Conservation (phyloP, 1,284 basidiomycete species). For the Ceratobasidium sp. region DNA sequence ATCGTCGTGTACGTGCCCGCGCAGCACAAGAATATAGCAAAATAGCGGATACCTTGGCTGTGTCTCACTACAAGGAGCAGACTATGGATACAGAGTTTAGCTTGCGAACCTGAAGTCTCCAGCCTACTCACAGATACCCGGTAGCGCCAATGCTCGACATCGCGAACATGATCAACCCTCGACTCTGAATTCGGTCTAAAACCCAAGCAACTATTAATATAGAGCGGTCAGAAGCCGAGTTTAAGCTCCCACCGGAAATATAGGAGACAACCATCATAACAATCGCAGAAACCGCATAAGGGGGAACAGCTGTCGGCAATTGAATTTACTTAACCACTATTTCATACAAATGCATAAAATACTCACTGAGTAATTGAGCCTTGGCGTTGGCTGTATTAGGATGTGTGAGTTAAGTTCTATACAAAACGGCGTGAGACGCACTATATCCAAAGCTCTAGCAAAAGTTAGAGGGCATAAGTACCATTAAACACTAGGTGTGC, state of each 20-base stretch:
- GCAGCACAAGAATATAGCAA: slow-evolving; percentile 77
- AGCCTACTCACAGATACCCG: slow-evolving; percentile 71
- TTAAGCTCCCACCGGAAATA: slow-evolving; percentile 60
- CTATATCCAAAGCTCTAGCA: slow-evolving; percentile 70
- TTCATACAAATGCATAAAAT: neutral
- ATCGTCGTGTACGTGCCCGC: slow-evolving; percentile 77
- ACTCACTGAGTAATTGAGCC: slow-evolving; percentile 70
- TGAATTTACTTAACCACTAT: slow-evolving; percentile 54
- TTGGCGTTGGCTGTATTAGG: slow-evolving; percentile 61
- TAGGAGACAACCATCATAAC: slow-evolving; percentile 75
- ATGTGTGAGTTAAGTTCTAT: slow-evolving; percentile 28
- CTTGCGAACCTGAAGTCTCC: slow-evolving; percentile 1
- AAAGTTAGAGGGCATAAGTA: neutral
- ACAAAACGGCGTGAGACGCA: slow-evolving; percentile 51
- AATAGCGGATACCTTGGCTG: slow-evolving; percentile 70
- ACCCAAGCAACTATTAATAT: neutral
- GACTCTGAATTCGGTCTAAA: slow-evolving; percentile 73
- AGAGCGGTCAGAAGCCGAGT: neutral
- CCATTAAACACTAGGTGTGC: neutral
- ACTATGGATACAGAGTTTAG: slow-evolving; percentile 54
- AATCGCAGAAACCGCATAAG: slow-evolving; percentile 79
- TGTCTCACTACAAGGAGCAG: slow-evolving; percentile 65
- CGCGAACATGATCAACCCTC: slow-evolving; percentile 71
- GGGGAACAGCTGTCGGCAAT: slow-evolving; percentile 72
- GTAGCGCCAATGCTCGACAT: slow-evolving; percentile 68